Evolutionary conservation across 441 rosid species (phyloP).

Genomic region (Populus trichocarpa): DNA sequence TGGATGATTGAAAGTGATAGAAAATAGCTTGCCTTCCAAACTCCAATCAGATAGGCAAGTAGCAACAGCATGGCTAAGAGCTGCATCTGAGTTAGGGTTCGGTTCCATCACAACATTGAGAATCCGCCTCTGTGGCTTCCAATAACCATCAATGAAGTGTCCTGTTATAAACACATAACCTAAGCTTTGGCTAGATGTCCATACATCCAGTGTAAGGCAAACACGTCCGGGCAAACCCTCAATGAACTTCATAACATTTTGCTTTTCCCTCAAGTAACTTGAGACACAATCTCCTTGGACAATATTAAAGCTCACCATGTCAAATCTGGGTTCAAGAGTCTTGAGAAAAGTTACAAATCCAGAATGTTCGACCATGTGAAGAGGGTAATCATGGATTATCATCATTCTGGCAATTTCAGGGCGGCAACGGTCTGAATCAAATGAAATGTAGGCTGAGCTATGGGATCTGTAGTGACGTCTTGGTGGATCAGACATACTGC

Average conservation of each 20-base stretch:
- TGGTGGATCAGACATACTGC: not conserved
- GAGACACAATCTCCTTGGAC: constrained; percentile 87
- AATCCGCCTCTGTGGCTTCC: constrained; percentile 57
- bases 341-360: constrained; percentile 60
- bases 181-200: constrained; percentile 55
- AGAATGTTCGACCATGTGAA: constrained; percentile 77
- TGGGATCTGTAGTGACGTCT: not conserved
- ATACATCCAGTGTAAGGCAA: constrained; percentile 55
- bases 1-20: constrained; percentile 59
- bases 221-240: constrained; percentile 60
- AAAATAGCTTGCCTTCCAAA: constrained; percentile 74
- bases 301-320: constrained; percentile 51
- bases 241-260: constrained; percentile 46
- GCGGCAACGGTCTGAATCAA: constrained; percentile 63
- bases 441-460: constrained; percentile 16
- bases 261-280: constrained; percentile 64
- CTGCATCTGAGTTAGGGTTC: constrained; percentile 68
- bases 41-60: constrained; percentile 83
- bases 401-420: constrained; percentile 70
- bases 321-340: constrained; percentile 66
- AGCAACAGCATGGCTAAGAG: constrained; percentile 76
- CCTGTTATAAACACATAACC: constrained; percentile 64
- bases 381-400: constrained; percentile 68
- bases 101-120: constrained; percentile 85
- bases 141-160: constrained; percentile 60